These are phyloP conservation scores for Wickerhamiella domercqiae DNA, from an alignment of 805 yeast species.

Conservation along the genomic window DNA sequence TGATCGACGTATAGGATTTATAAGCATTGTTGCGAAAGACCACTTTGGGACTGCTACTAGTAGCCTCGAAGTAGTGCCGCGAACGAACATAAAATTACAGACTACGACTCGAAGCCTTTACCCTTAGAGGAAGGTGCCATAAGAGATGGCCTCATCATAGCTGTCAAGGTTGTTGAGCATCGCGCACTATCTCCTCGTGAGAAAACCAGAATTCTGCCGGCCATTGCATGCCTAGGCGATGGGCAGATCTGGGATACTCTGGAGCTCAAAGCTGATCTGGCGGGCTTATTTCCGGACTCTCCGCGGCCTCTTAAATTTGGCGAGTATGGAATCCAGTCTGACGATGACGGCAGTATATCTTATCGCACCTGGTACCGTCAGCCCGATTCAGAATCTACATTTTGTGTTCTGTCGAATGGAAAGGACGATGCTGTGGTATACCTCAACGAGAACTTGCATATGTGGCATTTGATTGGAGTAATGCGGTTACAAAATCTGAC, in stretches of 20 bases:
- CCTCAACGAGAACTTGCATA: constrained; percentile 7
- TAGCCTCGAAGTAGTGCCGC: no score
- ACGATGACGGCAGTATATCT: background rate
- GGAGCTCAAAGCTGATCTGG: background rate
- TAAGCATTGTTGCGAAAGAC: no score
- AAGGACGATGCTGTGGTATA: constrained; percentile 7
- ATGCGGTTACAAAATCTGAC: constrained; percentile 3
- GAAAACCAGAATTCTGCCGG: background rate
- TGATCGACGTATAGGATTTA: no score
- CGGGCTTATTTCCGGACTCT: background rate
- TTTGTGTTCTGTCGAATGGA: constrained; percentile 8
- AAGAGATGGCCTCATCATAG: background rate
- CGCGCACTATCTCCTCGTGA: background rate
- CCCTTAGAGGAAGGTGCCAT: constrained; percentile 1
- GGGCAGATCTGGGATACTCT: background rate
- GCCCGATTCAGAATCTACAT: constrained; percentile 11
- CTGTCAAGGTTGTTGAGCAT: background rate
- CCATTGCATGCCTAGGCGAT: background rate
- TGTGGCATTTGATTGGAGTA: constrained; percentile 15
- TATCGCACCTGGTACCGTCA: constrained; percentile 4
- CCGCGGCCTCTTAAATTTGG: background rate
- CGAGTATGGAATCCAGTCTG: background rate
- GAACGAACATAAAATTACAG: background rate
- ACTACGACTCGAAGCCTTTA: background rate
- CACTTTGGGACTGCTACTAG: background rate